Evolutionary conservation across 331 rosid genomes (phyloP).

Genomic region (Pyrus hybrid): DNA sequence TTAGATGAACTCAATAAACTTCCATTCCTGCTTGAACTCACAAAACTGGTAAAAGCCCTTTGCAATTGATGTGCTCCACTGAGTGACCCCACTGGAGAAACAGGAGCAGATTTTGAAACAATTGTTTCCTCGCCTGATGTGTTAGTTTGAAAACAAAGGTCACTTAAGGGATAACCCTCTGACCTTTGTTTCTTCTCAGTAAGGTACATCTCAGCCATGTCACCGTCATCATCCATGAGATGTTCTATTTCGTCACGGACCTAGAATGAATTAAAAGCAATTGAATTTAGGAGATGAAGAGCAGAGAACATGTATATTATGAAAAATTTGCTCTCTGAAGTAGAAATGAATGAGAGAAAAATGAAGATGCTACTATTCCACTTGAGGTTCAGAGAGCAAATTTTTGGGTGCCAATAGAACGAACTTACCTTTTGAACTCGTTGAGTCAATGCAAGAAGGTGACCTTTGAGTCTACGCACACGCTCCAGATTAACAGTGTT

Average conservation of each 20-base stretch:
- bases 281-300: not conserved
- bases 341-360: not conserved
- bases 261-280: constrained; percentile 15
- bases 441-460: constrained; percentile 85
- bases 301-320: not conserved
- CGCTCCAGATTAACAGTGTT: constrained; percentile 85
- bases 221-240: constrained; percentile 48
- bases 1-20: constrained; percentile 56
- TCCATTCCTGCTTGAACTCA: constrained; percentile 50
- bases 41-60: constrained; percentile 71
- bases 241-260: constrained; percentile 42
- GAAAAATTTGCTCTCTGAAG: not conserved
- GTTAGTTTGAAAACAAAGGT: constrained; percentile 30
- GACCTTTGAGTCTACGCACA: constrained; percentile 89
- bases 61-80: constrained; percentile 47
- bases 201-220: constrained; percentile 50
- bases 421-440: constrained; percentile 87
- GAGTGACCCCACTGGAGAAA: constrained; percentile 61
- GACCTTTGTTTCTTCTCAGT: constrained; percentile 39
- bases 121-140: constrained; percentile 17
- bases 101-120: constrained; percentile 65
- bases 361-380: not conserved
- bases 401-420: not conserved
- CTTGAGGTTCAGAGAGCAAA: not conserved
- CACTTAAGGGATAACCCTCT: constrained; percentile 36